Evolutionary conservation across 805 yeast species (phyloP).

Genomic region (Saccharomyces cerevisiae): DNA sequence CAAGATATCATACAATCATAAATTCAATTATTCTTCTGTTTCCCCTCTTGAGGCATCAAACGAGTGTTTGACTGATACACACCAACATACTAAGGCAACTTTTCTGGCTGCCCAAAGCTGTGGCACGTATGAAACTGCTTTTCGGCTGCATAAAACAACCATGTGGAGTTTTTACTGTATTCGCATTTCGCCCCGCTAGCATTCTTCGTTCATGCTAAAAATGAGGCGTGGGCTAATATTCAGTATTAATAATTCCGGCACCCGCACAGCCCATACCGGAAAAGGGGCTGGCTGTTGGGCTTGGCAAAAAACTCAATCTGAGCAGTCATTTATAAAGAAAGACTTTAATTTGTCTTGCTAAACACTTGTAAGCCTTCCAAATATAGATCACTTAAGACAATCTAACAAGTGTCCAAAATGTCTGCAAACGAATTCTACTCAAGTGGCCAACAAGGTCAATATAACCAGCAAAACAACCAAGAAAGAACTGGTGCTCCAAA

Average conservation of each 20-base stretch:
- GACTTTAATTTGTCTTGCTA: neutral
- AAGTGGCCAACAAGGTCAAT: slow-evolving; percentile 35
- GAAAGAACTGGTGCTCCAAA: neutral
- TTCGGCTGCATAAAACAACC: neutral
- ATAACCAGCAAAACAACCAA: slow-evolving; percentile 21
- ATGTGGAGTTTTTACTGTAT: neutral
- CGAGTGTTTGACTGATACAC: neutral
- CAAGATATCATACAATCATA: neutral
- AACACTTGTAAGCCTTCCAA: too few species aligned
- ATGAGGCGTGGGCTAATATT: neutral
- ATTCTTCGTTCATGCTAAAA: neutral
- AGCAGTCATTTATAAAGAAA: neutral
- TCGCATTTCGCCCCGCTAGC: neutral
- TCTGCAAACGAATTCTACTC: slow-evolving; percentile 51
- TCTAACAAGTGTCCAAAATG: slow-evolving; percentile 27
- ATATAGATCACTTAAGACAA: neutral
- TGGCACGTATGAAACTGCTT: neutral
- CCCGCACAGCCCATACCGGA: neutral
- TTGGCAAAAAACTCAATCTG: neutral
- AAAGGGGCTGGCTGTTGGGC: neutral
- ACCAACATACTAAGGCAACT: neutral
- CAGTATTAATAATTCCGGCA: neutral
- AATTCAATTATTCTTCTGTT: neutral
- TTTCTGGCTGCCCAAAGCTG: neutral
- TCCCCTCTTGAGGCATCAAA: neutral